Evolutionary conservation across 2,329 filamentous ascomycete species (phyloP), one percentile per base, ranked within the genome.

Genomic region (Colletotrichum gloeosporioides): DNA sequence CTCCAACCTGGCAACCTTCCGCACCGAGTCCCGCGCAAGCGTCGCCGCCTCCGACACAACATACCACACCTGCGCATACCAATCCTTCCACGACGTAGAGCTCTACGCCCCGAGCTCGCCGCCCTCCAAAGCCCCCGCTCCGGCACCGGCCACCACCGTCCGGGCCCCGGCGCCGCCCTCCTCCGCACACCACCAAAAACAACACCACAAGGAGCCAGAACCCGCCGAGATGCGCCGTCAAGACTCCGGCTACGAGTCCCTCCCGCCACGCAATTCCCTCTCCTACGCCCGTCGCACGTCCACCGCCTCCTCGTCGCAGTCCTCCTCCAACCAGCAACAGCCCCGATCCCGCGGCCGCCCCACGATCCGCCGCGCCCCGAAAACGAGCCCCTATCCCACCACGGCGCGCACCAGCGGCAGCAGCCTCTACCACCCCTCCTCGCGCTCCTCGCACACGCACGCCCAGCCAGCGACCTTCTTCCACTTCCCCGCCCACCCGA

Each of bases 171-270:
- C 32, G 13, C 69, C 69, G 25, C 31, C 49, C 71, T 44, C 74
- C 36, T 29, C 66, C 69, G 29, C 73, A 32, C 57, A 70, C 34
- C 59, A 74, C 77, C 64, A 74, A 53, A 18, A 55, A 74, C 73
- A 34, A 61, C 76, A 53, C 71, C 65, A 77, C 36, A 36, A 36
- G 27, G 75, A 75, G 15, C 85, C 84, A 2, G 80, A 81, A 15
- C 81, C 85, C 0, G 79, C 81, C 64, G 85, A 84, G 71, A 91
- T 92, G 85, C 86, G 87, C 66, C 87, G 90, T 16, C 89, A 91
- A 76, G 90, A 92, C 80, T 92, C 90, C 1, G 90, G 90, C 39
- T 92, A 92, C 79, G 90, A 90, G 79, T 92, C 90, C 4, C 85
- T 87, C 62, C 82, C 83, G 10, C 85, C 87, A 3, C 84, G 83